Conservation (phyloP, 202 grass and related monocot genomes). For the Alloteropsis angusta region DNA sequence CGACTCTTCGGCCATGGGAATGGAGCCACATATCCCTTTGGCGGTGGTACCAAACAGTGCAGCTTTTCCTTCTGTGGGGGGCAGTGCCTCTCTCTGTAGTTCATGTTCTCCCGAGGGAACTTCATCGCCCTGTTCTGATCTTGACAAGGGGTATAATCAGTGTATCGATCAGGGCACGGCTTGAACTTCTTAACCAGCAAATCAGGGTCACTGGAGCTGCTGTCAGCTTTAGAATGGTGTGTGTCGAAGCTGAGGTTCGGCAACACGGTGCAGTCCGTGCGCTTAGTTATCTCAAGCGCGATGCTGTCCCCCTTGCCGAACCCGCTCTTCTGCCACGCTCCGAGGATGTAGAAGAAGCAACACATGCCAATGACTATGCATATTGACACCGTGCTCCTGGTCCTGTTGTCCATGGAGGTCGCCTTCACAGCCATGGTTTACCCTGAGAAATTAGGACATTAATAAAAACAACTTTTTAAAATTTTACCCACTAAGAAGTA, state of each 20-base stretch:
- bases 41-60: conserved; percentile 76
- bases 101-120: conserved; percentile 90
- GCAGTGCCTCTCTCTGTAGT: conserved; percentile 93
- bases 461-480: neutral
- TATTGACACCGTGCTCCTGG: conserved; percentile 61
- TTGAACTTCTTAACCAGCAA: conserved; percentile 57
- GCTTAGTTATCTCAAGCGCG: conserved; percentile 85
- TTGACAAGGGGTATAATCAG: conserved; percentile 87
- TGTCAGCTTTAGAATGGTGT: conserved; percentile 45
- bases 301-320: conserved; percentile 97
- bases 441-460: conserved; percentile 13
- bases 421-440: conserved; percentile 58
- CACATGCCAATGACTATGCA: conserved; percentile 86
- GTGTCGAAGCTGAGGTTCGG: conserved; percentile 80
- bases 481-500: neutral
- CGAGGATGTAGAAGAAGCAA: conserved; percentile 95
- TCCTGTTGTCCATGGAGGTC: conserved; percentile 57
- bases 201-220: conserved; percentile 12
- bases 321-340: conserved; percentile 94
- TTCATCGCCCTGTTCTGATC: conserved; percentile 92
- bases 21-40: conserved; percentile 79
- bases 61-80: conserved; percentile 75
- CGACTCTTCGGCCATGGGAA: conserved; percentile 96
- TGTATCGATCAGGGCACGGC: conserved; percentile 51
- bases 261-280: conserved; percentile 77